phyloP scores from a whole-genome alignment of 345 rosid genomes.

The Sisymbrium altissimum region DNA sequence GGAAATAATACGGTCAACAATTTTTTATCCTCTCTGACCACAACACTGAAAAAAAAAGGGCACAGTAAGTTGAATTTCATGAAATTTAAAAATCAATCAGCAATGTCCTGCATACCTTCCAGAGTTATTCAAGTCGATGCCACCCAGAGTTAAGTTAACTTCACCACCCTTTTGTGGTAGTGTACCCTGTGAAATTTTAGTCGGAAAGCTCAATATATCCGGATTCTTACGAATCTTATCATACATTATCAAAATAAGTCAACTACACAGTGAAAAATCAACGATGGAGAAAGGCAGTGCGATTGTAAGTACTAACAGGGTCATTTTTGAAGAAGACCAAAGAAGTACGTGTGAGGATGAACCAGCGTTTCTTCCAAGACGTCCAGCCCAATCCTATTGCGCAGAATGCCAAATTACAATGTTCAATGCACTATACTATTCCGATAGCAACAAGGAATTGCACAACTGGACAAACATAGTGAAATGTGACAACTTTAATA shows the following conservation, averaged over 20 bases:
- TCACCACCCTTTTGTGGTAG: slow-evolving; percentile 94
- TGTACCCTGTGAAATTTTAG: slow-evolving; percentile 55
- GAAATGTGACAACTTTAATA: slow-evolving; percentile 8
- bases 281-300: neutral
- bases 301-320: slow-evolving; percentile 65
- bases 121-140: slow-evolving; percentile 94
- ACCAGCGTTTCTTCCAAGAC: slow-evolving; percentile 99
- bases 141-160: slow-evolving; percentile 92
- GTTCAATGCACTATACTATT: slow-evolving; percentile 1
- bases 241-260: neutral
- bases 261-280: neutral
- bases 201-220: slow-evolving; percentile 10
- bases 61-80: slow-evolving; percentile 4
- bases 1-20: slow-evolving; percentile 93
- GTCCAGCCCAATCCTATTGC: slow-evolving; percentile 96
- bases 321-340: slow-evolving; percentile 98
- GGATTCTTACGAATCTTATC: slow-evolving; percentile 11
- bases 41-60: slow-evolving; percentile 59
- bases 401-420: neutral
- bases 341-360: slow-evolving; percentile 91
- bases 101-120: slow-evolving; percentile 59
- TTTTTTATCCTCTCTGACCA: slow-evolving; percentile 95
- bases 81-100: neutral
- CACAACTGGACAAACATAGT: neutral
- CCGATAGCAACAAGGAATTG: neutral